Evolutionary conservation across 306 rosid species (phyloP).

Genomic region (Phaseolus lunatus): DNA sequence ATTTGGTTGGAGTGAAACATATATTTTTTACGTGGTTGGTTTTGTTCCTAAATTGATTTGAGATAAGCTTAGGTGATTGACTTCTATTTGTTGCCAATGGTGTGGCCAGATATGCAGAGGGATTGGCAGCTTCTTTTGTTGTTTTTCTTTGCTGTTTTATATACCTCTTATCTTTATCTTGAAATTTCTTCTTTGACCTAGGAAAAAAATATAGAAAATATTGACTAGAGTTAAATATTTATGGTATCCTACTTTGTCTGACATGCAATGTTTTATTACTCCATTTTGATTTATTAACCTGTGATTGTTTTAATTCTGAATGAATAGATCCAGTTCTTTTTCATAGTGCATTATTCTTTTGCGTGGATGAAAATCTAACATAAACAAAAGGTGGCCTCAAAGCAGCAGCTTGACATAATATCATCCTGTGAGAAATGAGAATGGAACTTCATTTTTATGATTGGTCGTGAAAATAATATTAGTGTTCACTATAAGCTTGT

Average conservation of each 20-base stretch:
- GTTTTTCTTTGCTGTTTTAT: neutral
- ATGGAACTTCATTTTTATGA: constrained; percentile 4
- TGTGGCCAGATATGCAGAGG: neutral
- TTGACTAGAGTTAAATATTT: neutral
- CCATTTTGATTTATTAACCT: neutral
- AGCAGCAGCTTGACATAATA: constrained; percentile 7
- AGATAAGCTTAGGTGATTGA: neutral
- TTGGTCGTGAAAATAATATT: constrained; percentile 3
- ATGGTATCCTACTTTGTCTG: constrained; percentile 1
- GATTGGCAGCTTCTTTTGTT: neutral
- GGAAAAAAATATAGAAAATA: neutral
- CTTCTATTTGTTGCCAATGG: neutral
- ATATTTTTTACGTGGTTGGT: neutral
- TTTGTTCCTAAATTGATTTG: neutral
- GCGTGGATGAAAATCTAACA: constrained; percentile 5
- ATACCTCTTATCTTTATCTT: neutral
- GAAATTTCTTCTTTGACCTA: neutral
- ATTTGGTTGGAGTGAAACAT: neutral
- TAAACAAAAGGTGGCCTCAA: neutral
- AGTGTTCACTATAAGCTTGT: constrained; percentile 5
- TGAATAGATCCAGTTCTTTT: constrained; percentile 14
- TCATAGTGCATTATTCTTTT: constrained; percentile 18
- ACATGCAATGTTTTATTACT: neutral
- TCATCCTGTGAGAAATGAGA: constrained; percentile 29
- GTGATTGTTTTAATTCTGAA: constrained; percentile 4